Evolutionary conservation across 2,329 filamentous ascomycete species (phyloP).

Genomic region (Scedosporium aurantiacum): DNA sequence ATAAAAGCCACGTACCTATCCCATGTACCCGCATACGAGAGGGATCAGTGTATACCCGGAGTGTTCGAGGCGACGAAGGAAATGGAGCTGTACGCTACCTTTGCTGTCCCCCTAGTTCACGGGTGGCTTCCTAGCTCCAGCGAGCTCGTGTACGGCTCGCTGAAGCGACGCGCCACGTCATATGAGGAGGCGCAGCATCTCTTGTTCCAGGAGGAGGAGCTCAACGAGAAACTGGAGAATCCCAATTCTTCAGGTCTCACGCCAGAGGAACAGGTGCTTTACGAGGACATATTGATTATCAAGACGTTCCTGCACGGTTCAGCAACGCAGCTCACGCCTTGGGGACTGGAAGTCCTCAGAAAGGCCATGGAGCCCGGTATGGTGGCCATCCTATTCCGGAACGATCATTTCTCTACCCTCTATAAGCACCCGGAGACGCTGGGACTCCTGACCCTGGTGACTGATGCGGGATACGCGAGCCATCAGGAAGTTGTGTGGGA

Average conservation of each 20-base stretch:
- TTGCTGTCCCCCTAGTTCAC: conserved; percentile 79
- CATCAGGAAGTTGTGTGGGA: conserved; percentile 96
- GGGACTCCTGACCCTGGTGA: conserved; percentile 73
- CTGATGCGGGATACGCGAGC: conserved; percentile 78
- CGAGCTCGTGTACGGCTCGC: conserved; percentile 56
- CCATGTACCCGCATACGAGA: conserved; percentile 38
- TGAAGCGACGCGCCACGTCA: conserved; percentile 64
- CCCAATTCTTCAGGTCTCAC: conserved; percentile 39
- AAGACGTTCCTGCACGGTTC: conserved; percentile 70
- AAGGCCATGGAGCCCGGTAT: conserved; percentile 63
- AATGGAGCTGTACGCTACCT: conserved; percentile 84
- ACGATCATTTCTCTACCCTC: conserved; percentile 92
- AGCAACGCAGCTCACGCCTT: conserved; percentile 76
- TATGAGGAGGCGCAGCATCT: conserved; percentile 90
- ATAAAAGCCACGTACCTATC: conserved; percentile 42
- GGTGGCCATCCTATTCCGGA: conserved; percentile 86
- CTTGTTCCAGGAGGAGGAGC: conserved; percentile 77
- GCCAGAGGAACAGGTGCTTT: conserved; percentile 63
- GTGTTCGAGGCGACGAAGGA: conserved; percentile 80
- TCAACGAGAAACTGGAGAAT: conserved; percentile 62
- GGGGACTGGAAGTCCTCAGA: conserved; percentile 66
- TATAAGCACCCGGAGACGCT: conserved; percentile 76
- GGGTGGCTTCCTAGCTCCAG: conserved; percentile 73
- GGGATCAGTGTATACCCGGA: conserved; percentile 43
- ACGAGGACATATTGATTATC: conserved; percentile 75